A percentile compares a stretch with the other conserved stretches of the same genome.
These are phyloP conservation scores for Stropharia rugosoannulata DNA, from an alignment of 768 basidiomycete species.

Conservation along the genomic window DNA sequence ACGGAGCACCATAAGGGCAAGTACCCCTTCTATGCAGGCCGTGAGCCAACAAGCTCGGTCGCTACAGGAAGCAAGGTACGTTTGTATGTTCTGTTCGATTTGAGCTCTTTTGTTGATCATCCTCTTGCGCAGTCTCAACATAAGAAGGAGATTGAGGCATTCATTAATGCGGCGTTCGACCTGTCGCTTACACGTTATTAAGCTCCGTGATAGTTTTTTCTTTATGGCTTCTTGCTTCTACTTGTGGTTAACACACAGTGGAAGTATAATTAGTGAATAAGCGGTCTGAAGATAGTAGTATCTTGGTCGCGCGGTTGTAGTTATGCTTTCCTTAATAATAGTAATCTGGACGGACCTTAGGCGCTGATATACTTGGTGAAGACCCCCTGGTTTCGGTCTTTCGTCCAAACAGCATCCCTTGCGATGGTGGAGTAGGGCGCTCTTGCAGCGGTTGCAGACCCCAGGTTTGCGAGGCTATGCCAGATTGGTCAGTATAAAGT, in stretches of 20 bases:
- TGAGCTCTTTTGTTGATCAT: conserved; percentile 7
- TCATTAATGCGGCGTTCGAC: conserved; percentile 61
- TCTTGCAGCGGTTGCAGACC: conserved; percentile 1
- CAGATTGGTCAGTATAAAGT: no score
- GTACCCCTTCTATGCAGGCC: conserved; percentile 89
- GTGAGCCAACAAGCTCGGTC: conserved; percentile 88
- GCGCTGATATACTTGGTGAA: no score
- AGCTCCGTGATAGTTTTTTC: no score
- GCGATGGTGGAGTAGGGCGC: conserved; percentile 3
- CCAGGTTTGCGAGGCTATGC: neutral
- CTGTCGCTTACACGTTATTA: conserved; percentile 6
- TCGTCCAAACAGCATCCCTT: conserved; percentile 8
- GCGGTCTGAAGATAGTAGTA: no score
- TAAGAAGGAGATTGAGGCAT: conserved; percentile 87
- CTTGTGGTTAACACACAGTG: no score
- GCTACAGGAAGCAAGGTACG: conserved; percentile 89
- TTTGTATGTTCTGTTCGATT: neutral
- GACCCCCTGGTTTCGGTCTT: neutral
- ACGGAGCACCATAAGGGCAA: conserved; percentile 91
- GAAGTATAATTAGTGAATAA: no score
- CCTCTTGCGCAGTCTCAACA: conserved; percentile 58
- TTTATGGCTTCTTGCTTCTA: no score
- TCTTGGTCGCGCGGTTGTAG: no score
- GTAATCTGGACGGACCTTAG: no score
- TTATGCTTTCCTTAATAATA: no score